Conservation (phyloP, 352 stramenopile species). For the Phytophthora tubulina region DNA sequence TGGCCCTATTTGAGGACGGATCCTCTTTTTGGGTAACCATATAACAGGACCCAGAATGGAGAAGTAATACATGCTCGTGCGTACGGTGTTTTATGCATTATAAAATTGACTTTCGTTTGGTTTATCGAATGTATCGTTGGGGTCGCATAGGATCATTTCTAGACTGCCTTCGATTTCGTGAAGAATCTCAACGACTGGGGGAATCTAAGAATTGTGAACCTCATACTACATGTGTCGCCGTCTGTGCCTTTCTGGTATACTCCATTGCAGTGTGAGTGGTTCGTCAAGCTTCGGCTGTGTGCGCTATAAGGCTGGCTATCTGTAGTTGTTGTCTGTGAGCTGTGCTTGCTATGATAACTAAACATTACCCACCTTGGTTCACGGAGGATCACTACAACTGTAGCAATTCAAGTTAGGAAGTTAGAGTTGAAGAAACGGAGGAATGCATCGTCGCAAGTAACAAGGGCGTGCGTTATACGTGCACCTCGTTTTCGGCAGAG, state of each 20-base stretch:
- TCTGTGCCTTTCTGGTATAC: background rate
- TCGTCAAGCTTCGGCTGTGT: background rate
- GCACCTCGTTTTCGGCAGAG: too few species aligned
- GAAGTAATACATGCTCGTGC: background rate
- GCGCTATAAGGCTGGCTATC: background rate
- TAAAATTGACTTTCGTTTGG: background rate
- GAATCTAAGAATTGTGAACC: slow-evolving; percentile 3
- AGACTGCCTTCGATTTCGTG: background rate
- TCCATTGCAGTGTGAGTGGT: slow-evolving; percentile 2
- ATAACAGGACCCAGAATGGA: too few species aligned
- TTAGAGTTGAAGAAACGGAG: too few species aligned
- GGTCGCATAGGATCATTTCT: background rate
- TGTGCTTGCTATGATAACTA: background rate
- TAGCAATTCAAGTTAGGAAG: too few species aligned
- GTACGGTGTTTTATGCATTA: background rate
- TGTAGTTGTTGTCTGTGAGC: background rate
- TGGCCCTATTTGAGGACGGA: too few species aligned
- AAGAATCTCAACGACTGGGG: background rate
- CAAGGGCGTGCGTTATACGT: too few species aligned
- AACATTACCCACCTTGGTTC: slow-evolving; percentile 3
- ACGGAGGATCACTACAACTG: background rate
- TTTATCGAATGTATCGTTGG: background rate
- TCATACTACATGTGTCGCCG: background rate
- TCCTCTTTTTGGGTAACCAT: too few species aligned
- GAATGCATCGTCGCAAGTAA: too few species aligned